Evolutionary conservation across 2,329 filamentous ascomycete genomes (phyloP).

Genomic region (Emergomyces africanus): DNA sequence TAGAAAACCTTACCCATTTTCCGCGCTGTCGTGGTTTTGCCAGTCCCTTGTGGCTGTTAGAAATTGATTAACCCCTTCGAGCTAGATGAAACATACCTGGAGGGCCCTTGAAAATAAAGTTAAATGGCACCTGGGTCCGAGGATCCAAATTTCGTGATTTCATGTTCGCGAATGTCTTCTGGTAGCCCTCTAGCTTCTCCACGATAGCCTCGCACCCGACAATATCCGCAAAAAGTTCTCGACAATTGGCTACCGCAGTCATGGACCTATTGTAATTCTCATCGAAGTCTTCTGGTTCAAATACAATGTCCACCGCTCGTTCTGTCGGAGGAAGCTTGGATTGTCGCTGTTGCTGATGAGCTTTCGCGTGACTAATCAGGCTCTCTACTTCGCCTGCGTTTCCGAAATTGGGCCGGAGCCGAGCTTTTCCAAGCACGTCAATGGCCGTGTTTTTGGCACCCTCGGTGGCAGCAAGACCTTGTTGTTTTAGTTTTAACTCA

Average conservation of each 20-base stretch:
- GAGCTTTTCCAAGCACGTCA: conserved; percentile 47
- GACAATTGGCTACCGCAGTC: conserved; percentile 37
- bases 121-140: conserved; percentile 48
- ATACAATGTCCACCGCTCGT: conserved; percentile 15
- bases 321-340: conserved; percentile 16
- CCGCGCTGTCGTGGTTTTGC: conserved; percentile 60
- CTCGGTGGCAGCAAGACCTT: conserved; percentile 41
- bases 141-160: conserved; percentile 42
- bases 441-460: conserved; percentile 43
- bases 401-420: conserved; percentile 54
- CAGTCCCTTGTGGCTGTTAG: conserved; percentile 39
- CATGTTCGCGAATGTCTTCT: conserved; percentile 40
- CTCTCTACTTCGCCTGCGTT: conserved; percentile 66
- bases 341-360: conserved; percentile 34
- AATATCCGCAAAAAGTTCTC: conserved; percentile 43
- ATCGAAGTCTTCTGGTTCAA: conserved; percentile 45
- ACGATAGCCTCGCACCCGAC: conserved; percentile 48
- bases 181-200: conserved; percentile 41
- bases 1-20: conserved; percentile 67
- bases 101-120: conserved; percentile 55
- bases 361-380: conserved; percentile 47
- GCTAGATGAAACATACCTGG: conserved; percentile 36
- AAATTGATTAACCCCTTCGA: not conserved
- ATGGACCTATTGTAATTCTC: conserved; percentile 44
- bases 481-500: conserved; percentile 46